Evolutionary conservation across 2,329 filamentous ascomycete species (phyloP).

Genomic region (Ophiosphaerella korrae): DNA sequence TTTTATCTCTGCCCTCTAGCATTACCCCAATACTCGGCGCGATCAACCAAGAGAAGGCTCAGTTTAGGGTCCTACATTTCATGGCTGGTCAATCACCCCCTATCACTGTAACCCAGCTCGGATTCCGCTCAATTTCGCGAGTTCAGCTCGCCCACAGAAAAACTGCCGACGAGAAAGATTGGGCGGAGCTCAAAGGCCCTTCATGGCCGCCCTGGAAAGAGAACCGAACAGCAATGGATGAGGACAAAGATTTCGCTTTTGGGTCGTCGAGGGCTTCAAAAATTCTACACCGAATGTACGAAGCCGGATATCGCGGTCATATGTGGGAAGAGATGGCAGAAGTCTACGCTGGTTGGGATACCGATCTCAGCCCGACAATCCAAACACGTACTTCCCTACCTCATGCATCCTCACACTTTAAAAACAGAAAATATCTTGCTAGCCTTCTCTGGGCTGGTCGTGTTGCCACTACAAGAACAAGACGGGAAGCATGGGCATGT

Average conservation of each 20-base stretch:
- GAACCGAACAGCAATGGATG: constrained; percentile 64
- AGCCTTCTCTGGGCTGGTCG: constrained; percentile 60
- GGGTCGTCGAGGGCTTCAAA: constrained; percentile 63
- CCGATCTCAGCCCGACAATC: constrained; percentile 66
- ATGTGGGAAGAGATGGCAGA: constrained; percentile 60
- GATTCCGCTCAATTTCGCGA: constrained; percentile 61
- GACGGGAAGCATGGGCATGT: constrained; percentile 68
- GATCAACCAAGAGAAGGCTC: constrained; percentile 59
- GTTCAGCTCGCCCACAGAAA: constrained; percentile 65
- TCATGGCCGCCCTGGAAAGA: constrained; percentile 72
- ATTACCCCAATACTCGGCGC: constrained; percentile 56
- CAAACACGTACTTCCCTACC: constrained; percentile 59
- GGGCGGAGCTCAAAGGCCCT: constrained; percentile 62
- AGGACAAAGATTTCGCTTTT: constrained; percentile 60
- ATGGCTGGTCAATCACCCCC: constrained; percentile 62
- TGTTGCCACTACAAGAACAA: constrained; percentile 63
- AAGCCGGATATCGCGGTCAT: constrained; percentile 61
- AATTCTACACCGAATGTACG: constrained; percentile 61
- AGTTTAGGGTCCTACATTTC: constrained; percentile 61
- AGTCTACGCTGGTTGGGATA: constrained; percentile 66
- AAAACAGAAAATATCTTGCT: constrained; percentile 14
- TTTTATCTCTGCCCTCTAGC: constrained; percentile 56
- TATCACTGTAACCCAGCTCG: constrained; percentile 60
- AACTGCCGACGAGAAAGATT: constrained; percentile 60
- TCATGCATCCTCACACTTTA: constrained; percentile 8